Evolutionary conservation across 1,284 basidiomycete species (phyloP).

Genomic region (Papiliotrema flavescens): DNA sequence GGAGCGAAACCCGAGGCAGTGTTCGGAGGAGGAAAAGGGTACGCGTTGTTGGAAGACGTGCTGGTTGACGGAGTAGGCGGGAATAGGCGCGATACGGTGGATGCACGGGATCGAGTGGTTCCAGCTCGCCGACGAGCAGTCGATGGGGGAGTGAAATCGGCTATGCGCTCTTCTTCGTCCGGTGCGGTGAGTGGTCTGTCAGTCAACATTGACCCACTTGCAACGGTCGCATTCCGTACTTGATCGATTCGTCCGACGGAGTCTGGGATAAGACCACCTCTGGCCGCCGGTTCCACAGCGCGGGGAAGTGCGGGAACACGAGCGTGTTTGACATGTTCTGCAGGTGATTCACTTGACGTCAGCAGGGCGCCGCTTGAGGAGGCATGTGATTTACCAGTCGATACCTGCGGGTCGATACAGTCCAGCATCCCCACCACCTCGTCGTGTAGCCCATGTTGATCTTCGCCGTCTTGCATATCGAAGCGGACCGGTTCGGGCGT

Average conservation of each 20-base stretch:
- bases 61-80: constrained; percentile 8
- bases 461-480: constrained; percentile 7
- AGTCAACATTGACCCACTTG: not conserved
- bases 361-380: not conserved
- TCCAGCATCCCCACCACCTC: constrained; percentile 43
- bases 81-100: constrained; percentile 19
- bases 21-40: not conserved
- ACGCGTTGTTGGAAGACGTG: not conserved
- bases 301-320: constrained; percentile 44
- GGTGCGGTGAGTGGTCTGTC: constrained; percentile 2
- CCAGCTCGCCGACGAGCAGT: not conserved
- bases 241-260: constrained; percentile 15
- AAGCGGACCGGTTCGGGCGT: constrained; percentile 1
- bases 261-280: constrained; percentile 31
- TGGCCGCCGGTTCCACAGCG: constrained; percentile 39
- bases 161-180: constrained; percentile 1
- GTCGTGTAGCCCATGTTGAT: constrained; percentile 27
- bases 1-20: not conserved
- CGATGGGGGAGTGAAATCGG: not conserved
- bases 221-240: constrained; percentile 5
- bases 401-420: constrained; percentile 38
- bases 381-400: constrained; percentile 25
- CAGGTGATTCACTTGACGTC: constrained; percentile 36
- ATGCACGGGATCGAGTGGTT: constrained; percentile 9
- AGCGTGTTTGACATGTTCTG: constrained; percentile 48